Base-by-base conservation (phyloP, 176 grass and related monocot genomes). In the Thinopyrum elongatum region DNA sequence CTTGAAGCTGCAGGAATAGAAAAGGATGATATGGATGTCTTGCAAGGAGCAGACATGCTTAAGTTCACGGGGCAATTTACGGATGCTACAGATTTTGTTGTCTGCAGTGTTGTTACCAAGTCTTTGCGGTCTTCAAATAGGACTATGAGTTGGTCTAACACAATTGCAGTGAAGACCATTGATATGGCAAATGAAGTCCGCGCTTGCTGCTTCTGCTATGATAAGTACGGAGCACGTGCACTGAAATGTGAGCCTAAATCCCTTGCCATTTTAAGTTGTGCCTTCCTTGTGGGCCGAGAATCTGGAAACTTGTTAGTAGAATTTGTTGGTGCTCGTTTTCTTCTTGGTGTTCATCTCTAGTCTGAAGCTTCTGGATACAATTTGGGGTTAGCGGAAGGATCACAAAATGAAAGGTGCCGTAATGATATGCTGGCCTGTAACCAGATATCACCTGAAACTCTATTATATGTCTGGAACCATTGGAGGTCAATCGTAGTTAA, bases 281-380 rank as follows among this genome's bases (percentile, higher is more conserved):
- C 79, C 31, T 86, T 94, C 73, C 53, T 71, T 81, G 86, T 86
- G 55, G 77, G 77, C 6, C 46, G 53, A 21, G 84, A 87, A 59
- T 76, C 64, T 68, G 3, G 22, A 30, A 86, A 88, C 67, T 49
- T 91, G 66, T 77, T 86, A 10, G 14, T 86, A 0, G 78, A 89
- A 57, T 42, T 94, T 80, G 67, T 97, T 82, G 39, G 78, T 70
- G 29, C 69, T 19, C 90, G 90, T 51, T 65, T 3, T 11, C 38
- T 94, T 57, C 91, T 97, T 68, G 95, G 92, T 79, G 41, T 84
- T 81, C 95, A 91, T 76, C 75, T 94, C 14, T 38, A 70, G 5
- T 63, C 42, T 62, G 63, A 89, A 70, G 62, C n/a, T 2, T 83
- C 62, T 57, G 36, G 21, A 22, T 94, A 87, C 47, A 47, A 57